Base-by-base conservation (phyloP, 225 moss, liverwort and hornwort genomes). In the Climacium dendroides region DNA sequence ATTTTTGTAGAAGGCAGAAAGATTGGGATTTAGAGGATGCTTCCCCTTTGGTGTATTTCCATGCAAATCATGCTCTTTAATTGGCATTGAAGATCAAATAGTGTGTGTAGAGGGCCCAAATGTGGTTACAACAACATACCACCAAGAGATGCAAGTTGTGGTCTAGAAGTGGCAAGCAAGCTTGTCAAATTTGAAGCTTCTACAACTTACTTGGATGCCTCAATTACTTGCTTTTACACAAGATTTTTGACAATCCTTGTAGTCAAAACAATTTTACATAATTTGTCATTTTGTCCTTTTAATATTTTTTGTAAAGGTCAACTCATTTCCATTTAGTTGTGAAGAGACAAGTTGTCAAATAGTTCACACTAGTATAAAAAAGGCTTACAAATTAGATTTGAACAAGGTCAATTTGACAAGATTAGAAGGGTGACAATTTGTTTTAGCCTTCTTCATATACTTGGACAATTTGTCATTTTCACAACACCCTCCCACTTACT, bases 31-130 rank as follows among this genome's bases (percentile, higher is more conserved):
- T 37, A 89, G 11, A 91, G 89, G 24, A 54, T 94, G 82, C 94
- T 92, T 25, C 77, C 95, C 8, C 10, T 96, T 10, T 92, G 94
- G 1, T 95, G 96, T 70, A 82, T 95, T 64, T 94, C 94, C 37
- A 82, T 88, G 24, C 89, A 93, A 66, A 92, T 95, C 74, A 81
- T 74, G 7, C 22, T 91, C 71, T 87, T 81, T 11, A n/a, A n/a
- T n/a, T n/a, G 85, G 88, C 10, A 71, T 57, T 8, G 19, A 63
- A 24, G 91, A 87, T 17, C 84, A 86, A 72, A 26, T 67, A 43
- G 65, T 50, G 64, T 92, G 91, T 69, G 67, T 91, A 35, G 88
- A 92, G 47, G 75, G 86, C n/a, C 85, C 86, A 53, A 92, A 92
- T 78, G 89, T 54, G 1, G 53, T 58, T 9, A 86, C 81, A 1